phyloP scores from a whole-genome alignment of 352 stramenopile genomes.

The Globisporangium cederbergense region DNA sequence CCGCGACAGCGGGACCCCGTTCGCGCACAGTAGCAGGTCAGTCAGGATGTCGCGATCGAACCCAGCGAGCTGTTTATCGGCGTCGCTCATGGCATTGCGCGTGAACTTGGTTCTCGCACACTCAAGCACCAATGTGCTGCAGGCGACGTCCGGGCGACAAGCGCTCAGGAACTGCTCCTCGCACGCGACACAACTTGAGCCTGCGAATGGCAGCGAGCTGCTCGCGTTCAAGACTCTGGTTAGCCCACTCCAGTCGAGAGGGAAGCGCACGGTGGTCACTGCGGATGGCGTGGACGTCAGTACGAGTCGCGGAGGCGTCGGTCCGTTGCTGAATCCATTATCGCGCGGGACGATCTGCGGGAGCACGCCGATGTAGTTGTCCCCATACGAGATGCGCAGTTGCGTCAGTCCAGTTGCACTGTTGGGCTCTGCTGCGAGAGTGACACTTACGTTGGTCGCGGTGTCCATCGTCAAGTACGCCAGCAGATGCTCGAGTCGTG shows the following conservation, averaged over 20 bases:
- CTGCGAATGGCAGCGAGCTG: background rate
- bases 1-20: background rate
- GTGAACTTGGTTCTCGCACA: background rate
- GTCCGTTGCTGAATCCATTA: background rate
- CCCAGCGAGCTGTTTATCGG: background rate
- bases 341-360: background rate
- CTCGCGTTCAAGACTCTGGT: background rate
- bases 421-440: background rate
- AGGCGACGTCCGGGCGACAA: background rate
- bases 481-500: conserved; percentile 7
- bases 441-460: conserved; percentile 4
- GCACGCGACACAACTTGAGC: conserved; percentile 3
- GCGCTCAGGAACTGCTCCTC: conserved; percentile 7
- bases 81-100: background rate
- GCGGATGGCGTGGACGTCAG: background rate
- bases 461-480: conserved; percentile 11
- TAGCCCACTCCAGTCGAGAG: conserved; percentile 12
- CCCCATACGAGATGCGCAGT: conserved; percentile 9
- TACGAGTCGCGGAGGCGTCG: background rate
- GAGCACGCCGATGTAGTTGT: conserved; percentile 12
- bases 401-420: background rate
- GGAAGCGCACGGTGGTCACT: background rate
- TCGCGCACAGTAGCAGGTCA: background rate
- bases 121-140: conserved; percentile 2
- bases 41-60: background rate